These are phyloP conservation scores for Bipolaris oryzae DNA, from an alignment of 2,329 filamentous ascomycete species.

Conservation along the genomic window DNA sequence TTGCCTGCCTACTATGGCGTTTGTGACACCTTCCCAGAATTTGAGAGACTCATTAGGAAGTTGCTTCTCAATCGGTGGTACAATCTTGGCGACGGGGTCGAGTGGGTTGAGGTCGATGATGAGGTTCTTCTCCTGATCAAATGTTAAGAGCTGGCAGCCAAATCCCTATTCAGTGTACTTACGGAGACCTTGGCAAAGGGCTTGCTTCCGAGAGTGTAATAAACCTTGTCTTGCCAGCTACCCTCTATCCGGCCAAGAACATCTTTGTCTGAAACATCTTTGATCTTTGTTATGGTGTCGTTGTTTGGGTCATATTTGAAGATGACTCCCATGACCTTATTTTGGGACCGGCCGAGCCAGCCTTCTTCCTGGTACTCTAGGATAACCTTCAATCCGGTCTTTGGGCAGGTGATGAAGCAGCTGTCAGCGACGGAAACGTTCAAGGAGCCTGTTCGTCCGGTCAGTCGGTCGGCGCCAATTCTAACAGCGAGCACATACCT, in stretches of 20 bases:
- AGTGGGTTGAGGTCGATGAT: slow-evolving; percentile 90
- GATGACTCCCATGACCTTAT: slow-evolving; percentile 87
- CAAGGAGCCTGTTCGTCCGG: slow-evolving; percentile 63
- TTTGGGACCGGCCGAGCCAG: slow-evolving; percentile 90
- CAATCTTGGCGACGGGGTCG: slow-evolving; percentile 74
- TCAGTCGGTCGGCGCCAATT: slow-evolving; percentile 12
- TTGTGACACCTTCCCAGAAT: slow-evolving; percentile 87
- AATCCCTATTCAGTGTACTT: slow-evolving; percentile 46
- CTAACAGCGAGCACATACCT: slow-evolving; percentile 48
- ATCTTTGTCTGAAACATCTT: slow-evolving; percentile 85
- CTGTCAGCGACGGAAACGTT: slow-evolving; percentile 89
- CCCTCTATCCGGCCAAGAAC: slow-evolving; percentile 82
- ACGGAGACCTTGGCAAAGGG: slow-evolving; percentile 60
- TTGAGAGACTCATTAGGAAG: slow-evolving; percentile 86
- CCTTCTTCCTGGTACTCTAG: slow-evolving; percentile 92
- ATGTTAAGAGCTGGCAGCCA: slow-evolving; percentile 10
- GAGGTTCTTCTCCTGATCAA: slow-evolving; percentile 61
- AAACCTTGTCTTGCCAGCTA: slow-evolving; percentile 78
- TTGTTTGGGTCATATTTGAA: slow-evolving; percentile 90
- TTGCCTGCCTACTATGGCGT: slow-evolving; percentile 82
- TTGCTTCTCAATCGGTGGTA: slow-evolving; percentile 79
- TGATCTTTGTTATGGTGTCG: slow-evolving; percentile 78
- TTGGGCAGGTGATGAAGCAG: slow-evolving; percentile 86
- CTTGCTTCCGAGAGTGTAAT: slow-evolving; percentile 60
- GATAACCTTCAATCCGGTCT: slow-evolving; percentile 89